A percentile compares a stretch with the other conserved stretches of the same genome.
phyloP scores from a whole-genome alignment of 306 rosid species.

The Calophaca sinica region DNA sequence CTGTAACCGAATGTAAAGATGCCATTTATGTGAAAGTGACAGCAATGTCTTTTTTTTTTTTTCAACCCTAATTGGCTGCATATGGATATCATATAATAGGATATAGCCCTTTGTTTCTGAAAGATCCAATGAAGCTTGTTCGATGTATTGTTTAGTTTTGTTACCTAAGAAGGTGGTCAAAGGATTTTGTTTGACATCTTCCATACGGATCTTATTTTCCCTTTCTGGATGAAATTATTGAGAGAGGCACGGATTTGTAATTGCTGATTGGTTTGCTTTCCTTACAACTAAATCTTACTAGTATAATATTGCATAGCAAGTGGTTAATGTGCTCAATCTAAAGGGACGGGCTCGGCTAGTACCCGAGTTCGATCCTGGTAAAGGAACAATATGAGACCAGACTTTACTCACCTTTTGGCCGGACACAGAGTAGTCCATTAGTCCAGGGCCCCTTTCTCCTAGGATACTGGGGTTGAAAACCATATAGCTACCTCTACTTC shows the following conservation, averaged over 20 bases:
- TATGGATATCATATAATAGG: neutral
- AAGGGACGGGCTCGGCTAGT: no score
- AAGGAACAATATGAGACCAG: no score
- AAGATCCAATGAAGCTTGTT: neutral
- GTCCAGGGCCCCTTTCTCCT: no score
- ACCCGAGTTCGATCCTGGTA: no score
- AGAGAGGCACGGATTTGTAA: conserved; percentile 18
- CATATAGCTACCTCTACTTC: neutral
- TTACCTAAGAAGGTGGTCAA: neutral
- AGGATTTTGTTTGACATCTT: neutral
- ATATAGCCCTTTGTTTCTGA: conserved; percentile 6
- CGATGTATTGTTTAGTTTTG: neutral
- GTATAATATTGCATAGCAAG: neutral
- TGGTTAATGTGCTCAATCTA: no score
- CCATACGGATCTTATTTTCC: neutral
- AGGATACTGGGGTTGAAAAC: no score
- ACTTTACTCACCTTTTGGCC: no score
- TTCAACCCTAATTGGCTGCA: conserved; percentile 20
- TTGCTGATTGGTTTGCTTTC: conserved; percentile 6
- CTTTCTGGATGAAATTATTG: conserved; percentile 24
- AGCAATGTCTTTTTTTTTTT: neutral
- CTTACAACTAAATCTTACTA: conserved; percentile 6
- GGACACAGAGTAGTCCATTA: no score
- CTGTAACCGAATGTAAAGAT: neutral
- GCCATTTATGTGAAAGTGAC: conserved; percentile 8